Base-by-base conservation (phyloP, 768 basidiomycete genomes). In the Suillus americanus region DNA sequence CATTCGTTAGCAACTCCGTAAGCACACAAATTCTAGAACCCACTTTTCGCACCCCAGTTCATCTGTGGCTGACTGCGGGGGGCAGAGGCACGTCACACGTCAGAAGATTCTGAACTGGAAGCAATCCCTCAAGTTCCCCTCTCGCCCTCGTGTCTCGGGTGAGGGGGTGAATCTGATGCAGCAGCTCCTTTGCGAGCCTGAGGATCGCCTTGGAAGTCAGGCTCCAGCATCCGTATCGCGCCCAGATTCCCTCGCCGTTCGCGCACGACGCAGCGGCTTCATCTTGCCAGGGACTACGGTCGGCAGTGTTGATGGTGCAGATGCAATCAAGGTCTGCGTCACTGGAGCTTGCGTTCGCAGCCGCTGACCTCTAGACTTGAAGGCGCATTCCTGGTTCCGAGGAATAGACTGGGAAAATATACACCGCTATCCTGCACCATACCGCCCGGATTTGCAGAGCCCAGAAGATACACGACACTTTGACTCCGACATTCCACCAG, bases 71-170 rank as follows among this genome's bases (percentile, higher is more conserved):
- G 60, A 59, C 56, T 59, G 60, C 37, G 63, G 9, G 9, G 40
- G 60, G 33, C 70, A 94, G 92, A 87, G 97, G 35, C 95, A 97
- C 78, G 87, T 94, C 72, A 98, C 96, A 62, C 85, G 96, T 65
- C 94, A 97, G 81, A 99, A 97, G 82, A 98, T 99, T 76, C 81
- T 98, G 71, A 95, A 95, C 80, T 99, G 96, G 95, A 89, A 89
- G 67, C 89, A 90, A 74, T 86, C 90, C 30, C 83, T 98, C 68
- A 89, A 90, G 65, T 99, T 98, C 78, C 95, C 96, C 6, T 77
- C 87, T 33, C 86, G 88, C 66, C 95, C 95, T 65, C 86, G 83
- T 64, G 89, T 96, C 64, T 95, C 95, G 60, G 87, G 88, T 74
- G 93, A 94, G 78, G 95, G 90, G 60, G 84, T 93, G 66, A 89